Conservation (phyloP, 2,329 filamentous ascomycete genomes). For the Remersonia thermophila region DNA sequence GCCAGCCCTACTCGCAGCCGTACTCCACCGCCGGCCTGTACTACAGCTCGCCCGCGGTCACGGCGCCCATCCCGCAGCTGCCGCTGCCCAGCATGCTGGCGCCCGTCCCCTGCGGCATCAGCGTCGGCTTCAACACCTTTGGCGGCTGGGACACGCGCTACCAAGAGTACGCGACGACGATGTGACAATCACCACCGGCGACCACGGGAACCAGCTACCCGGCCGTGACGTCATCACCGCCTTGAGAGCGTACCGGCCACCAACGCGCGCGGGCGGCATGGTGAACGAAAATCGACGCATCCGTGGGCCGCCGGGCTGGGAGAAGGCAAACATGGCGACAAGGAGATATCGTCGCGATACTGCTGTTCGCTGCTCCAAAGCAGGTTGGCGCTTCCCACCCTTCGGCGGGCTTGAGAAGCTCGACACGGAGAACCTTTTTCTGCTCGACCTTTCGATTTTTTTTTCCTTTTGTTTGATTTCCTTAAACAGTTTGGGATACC, state of each 20-base stretch:
- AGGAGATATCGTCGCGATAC: no score
- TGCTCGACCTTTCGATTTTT: no score
- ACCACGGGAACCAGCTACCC: constrained; percentile 34
- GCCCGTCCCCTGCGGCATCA: constrained; percentile 65
- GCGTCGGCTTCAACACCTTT: constrained; percentile 63
- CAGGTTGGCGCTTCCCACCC: no score
- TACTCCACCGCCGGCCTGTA: constrained; percentile 61
- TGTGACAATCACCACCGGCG: constrained; percentile 56
- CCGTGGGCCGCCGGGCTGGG: constrained; percentile 10
- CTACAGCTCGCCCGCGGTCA: constrained; percentile 67
- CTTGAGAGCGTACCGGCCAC: constrained; percentile 16
- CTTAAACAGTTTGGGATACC: no score
- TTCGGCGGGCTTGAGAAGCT: no score
- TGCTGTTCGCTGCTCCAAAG: no score
- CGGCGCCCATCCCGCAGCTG: constrained; percentile 61
- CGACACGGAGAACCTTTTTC: no score
- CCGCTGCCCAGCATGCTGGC: constrained; percentile 79
- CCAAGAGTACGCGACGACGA: constrained; percentile 74
- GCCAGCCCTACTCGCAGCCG: constrained; percentile 64
- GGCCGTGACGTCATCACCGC: constrained; percentile 34
- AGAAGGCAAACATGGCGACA: not conserved
- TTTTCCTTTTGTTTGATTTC: no score
- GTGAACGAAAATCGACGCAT: constrained; percentile 15
- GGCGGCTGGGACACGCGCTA: constrained; percentile 73
- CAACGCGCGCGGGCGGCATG: constrained; percentile 5